Percentiles rank a stretch among this genome's conserved stretches.
Evolutionary conservation across 371 early-diverging fungal genomes (phyloP).

Genomic region (Blakeslea trispora): DNA sequence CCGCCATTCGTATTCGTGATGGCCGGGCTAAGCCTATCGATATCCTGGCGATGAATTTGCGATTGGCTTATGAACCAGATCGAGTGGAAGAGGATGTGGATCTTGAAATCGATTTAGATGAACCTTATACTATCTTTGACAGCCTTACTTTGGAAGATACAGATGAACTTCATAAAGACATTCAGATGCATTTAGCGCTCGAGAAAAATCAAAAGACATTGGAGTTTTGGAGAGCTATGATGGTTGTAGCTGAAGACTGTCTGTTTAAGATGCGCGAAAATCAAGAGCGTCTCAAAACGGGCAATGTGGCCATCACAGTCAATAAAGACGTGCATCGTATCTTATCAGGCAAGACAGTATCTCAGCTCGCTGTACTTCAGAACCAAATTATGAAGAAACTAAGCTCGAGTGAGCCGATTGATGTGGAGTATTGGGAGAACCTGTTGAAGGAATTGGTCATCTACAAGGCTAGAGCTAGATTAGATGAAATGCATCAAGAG

Average conservation of each 20-base stretch:
- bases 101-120: conserved; percentile 82
- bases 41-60: conserved; percentile 87
- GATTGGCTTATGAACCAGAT: conserved; percentile 71
- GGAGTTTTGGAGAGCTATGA: conserved; percentile 85
- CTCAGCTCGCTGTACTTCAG: conserved; percentile 73
- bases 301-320: conserved; percentile 46
- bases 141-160: conserved; percentile 68
- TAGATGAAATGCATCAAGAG: conserved; percentile 74
- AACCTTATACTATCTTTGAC: conserved; percentile 87
- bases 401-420: conserved; percentile 70
- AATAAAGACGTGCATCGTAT: conserved; percentile 70
- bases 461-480: conserved; percentile 80
- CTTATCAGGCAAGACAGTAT: conserved; percentile 72
- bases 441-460: conserved; percentile 75
- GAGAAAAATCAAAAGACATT: conserved; percentile 75
- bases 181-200: conserved; percentile 80
- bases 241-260: conserved; percentile 79
- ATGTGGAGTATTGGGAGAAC: conserved; percentile 95
- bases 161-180: conserved; percentile 81
- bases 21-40: conserved; percentile 92
- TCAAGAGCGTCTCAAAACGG: conserved; percentile 27
- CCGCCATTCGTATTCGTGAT: conserved; percentile 87
- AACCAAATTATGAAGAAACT: conserved; percentile 74
- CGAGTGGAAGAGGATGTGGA: conserved; percentile 73
- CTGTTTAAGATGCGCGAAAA: conserved; percentile 51